Base-by-base conservation (phyloP, 352 stramenopile genomes). In the Phytopythium boreale region DNA sequence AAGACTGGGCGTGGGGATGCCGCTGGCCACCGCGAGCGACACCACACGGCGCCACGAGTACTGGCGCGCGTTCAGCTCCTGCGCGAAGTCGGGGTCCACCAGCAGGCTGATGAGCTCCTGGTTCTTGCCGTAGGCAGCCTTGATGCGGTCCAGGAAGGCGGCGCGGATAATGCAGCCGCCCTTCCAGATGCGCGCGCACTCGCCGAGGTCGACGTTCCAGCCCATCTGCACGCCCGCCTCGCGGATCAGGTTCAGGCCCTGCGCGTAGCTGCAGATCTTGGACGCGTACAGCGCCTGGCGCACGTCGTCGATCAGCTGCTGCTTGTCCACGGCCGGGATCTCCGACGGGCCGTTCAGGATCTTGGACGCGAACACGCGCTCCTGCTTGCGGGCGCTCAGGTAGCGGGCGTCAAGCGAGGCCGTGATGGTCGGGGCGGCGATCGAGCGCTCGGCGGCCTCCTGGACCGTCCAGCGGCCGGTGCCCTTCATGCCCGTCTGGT, bases 101-200 rank as follows among this genome's bases (percentile, higher is more conserved):
- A 99, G 84, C 44, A 99, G 81, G 69, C 97, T 99, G 67, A 96
- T 87, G 37, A 99, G 86, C 31, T 86, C 76, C n/a, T 86, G 60
- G 77, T 99, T 88, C 64, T 90, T 90, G 51, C 74, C 62, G 75
- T 99, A 98, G 24, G 98, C 98, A 56, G 82, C 74, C 74, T 98
- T 97, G 80, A 99, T 99, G 75, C 97, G 92, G 82, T 99, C 95
- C 29, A 99, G 82, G 67, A 99, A 96, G 43, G 83, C 87, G 26
- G 97, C 97, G 62, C 97, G 96, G 71, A 99, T 99, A 77, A 99
- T 99, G 87, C 98, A 99, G 51, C 98, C 98, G 63, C 98, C 98
- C 76, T 98, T 98, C 97, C 97, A 99, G 89, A 99, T 99, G 63
- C 95, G 89, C 22, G 96, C 96, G 78, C 97, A 99, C 72, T 99